Conservation (phyloP, 257 asterid genomes). For the Fraxinus quadrangulata region DNA sequence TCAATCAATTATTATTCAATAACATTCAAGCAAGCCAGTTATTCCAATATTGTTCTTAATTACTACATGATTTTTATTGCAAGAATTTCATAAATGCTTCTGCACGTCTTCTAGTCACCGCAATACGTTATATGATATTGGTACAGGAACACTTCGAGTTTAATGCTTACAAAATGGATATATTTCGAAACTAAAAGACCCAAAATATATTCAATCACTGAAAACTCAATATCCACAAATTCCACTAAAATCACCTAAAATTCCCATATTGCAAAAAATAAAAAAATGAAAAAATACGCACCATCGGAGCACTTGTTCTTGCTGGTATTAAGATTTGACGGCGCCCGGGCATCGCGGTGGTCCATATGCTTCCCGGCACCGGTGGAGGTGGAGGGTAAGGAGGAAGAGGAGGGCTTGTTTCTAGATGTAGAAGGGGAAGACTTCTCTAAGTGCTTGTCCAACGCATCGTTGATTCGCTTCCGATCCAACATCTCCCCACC, state of each 20-base stretch:
- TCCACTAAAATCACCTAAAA: background rate
- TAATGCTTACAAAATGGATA: background rate
- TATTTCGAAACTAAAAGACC: background rate
- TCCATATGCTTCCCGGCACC: constrained; percentile 58
- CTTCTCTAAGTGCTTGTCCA: constrained; percentile 93
- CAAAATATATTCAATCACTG: constrained; percentile 8
- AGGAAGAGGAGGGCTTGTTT: constrained; percentile 56
- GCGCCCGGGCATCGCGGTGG: constrained; percentile 53
- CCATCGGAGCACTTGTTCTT: constrained; percentile 83
- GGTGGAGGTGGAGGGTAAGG: constrained; percentile 62
- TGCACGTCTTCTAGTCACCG: background rate
- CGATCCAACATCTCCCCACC: constrained; percentile 89
- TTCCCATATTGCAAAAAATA: background rate
- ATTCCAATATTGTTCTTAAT: too few species aligned
- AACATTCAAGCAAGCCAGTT: too few species aligned
- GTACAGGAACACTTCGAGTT: background rate
- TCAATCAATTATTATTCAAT: too few species aligned
- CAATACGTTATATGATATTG: background rate
- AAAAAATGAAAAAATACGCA: constrained; percentile 22
- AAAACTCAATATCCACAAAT: constrained; percentile 4
- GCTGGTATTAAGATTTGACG: constrained; percentile 46
- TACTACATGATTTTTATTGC: too few species aligned
- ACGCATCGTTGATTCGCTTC: constrained; percentile 89
- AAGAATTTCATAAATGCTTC: too few species aligned
- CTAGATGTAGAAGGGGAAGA: constrained; percentile 84